phyloP scores from a whole-genome alignment of 2,329 filamentous ascomycete genomes.

The Hymenoscyphus linearis region DNA sequence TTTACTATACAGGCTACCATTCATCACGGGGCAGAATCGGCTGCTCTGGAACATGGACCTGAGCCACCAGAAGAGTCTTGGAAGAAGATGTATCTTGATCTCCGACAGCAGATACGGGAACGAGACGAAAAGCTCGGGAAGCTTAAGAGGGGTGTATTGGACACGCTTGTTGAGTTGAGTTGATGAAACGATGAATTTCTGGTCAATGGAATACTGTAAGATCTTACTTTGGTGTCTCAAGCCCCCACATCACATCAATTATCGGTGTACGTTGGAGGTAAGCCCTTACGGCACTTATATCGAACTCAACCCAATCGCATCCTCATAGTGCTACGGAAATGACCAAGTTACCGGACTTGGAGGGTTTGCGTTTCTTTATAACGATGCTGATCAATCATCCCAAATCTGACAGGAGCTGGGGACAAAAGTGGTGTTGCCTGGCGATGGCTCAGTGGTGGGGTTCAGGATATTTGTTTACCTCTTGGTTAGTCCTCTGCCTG shows the following conservation, averaged over 20 bases:
- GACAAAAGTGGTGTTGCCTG: too few species aligned
- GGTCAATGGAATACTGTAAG: not conserved
- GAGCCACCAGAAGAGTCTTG: conserved; percentile 35
- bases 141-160: conserved; percentile 41
- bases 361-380: not conserved
- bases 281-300: not conserved
- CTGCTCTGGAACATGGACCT: conserved; percentile 11
- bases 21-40: conserved; percentile 20
- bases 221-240: not conserved
- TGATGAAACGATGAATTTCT: not conserved
- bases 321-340: not conserved
- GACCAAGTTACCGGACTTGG: not conserved
- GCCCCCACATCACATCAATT: not conserved
- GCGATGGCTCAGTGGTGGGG: too few species aligned
- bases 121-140: conserved; percentile 48
- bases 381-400: not conserved
- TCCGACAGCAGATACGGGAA: conserved; percentile 55
- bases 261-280: not conserved
- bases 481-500: too few species aligned
- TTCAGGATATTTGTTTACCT: too few species aligned
- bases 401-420: not conserved
- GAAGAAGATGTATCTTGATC: conserved; percentile 49
- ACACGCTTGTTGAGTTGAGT: conserved; percentile 25
- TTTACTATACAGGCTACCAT: conserved; percentile 47
- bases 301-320: not conserved